phyloP scores from a whole-genome alignment of 129 eudicot species.

The Cynara cardunculus region DNA sequence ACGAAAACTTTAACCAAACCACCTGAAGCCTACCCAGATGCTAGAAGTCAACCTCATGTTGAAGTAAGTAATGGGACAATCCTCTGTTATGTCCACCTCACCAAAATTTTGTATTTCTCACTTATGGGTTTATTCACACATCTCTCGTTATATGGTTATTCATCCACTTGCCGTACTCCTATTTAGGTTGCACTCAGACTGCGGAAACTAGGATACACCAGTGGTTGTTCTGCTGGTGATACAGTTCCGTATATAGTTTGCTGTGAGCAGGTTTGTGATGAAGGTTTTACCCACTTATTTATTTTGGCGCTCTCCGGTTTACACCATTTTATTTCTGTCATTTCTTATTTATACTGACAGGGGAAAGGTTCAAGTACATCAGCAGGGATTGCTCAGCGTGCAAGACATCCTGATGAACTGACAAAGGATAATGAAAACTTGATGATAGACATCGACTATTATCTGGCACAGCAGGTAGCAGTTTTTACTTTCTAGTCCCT shows the following conservation, averaged over 20 bases:
- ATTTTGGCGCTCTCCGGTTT: neutral
- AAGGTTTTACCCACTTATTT: neutral
- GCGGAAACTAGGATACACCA: slow-evolving; percentile 72
- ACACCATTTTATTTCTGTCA: neutral
- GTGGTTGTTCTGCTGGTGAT: slow-evolving; percentile 98
- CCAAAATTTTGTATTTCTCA: neutral
- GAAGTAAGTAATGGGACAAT: slow-evolving; percentile 51
- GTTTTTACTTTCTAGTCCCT: neutral
- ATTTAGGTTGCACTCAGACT: slow-evolving; percentile 81
- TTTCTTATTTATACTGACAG: slow-evolving; percentile 30
- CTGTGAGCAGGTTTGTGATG: slow-evolving; percentile 79
- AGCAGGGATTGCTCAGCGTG: slow-evolving; percentile 89
- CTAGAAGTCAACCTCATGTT: slow-evolving; percentile 95
- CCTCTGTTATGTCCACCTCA: slow-evolving; percentile 1
- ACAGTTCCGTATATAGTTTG: slow-evolving; percentile 93
- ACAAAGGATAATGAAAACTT: slow-evolving; percentile 66
- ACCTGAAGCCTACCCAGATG: slow-evolving; percentile 99
- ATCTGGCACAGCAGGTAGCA: slow-evolving; percentile 87
- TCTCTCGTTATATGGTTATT: slow-evolving; percentile 2
- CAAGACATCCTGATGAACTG: slow-evolving; percentile 98
- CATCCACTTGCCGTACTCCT: slow-evolving; percentile 4
- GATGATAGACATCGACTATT: slow-evolving; percentile 92
- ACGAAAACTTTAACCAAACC: slow-evolving; percentile 89
- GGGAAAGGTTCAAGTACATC: slow-evolving; percentile 65
- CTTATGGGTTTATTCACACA: neutral